Percentiles rank a stretch among this genome's conserved stretches.
These are phyloP conservation scores for Scedosporium aurantiacum DNA, from an alignment of 2,329 filamentous ascomycete species.

Conservation along the genomic window DNA sequence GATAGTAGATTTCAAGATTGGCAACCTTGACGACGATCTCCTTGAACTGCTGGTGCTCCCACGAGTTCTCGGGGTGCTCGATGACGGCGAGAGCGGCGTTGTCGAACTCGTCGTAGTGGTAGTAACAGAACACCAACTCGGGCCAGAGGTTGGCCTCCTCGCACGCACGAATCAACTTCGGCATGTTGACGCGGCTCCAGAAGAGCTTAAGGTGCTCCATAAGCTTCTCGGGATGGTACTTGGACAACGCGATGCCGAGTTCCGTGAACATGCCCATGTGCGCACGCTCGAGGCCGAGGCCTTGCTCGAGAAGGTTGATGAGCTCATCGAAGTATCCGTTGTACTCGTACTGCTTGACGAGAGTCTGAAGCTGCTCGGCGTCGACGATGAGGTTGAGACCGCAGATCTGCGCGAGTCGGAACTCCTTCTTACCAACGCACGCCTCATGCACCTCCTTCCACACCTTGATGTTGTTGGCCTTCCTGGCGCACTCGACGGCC, in stretches of 20 bases:
- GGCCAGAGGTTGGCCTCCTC: constrained; percentile 96
- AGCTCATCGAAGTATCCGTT: constrained; percentile 99
- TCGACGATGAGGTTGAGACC: constrained; percentile 97
- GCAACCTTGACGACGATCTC: constrained; percentile 96
- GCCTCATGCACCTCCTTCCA: constrained; percentile 98
- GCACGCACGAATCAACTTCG: constrained; percentile 87
- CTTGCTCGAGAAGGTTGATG: constrained; percentile 86
- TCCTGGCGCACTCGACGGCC: constrained; percentile 92
- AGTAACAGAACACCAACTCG: constrained; percentile 94
- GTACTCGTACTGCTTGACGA: constrained; percentile 93
- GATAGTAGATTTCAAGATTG: constrained; percentile 98
- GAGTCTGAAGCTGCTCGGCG: constrained; percentile 83
- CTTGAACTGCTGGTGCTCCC: constrained; percentile 99
- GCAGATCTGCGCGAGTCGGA: constrained; percentile 96
- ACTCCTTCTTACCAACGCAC: constrained; percentile 95
- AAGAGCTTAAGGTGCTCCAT: constrained; percentile 99
- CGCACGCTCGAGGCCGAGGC: constrained; percentile 79
- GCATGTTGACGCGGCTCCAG: constrained; percentile 96
- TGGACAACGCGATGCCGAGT: constrained; percentile 81
- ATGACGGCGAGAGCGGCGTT: constrained; percentile 96
- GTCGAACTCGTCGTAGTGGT: constrained; percentile 96
- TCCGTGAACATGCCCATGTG: constrained; percentile 98
- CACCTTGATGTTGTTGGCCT: constrained; percentile 98
- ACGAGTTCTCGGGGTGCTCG: constrained; percentile 92
- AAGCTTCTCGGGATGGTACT: constrained; percentile 87